Evolutionary conservation across 2,329 filamentous ascomycete genomes (phyloP).

Genomic region (Cercospora berteroae): DNA sequence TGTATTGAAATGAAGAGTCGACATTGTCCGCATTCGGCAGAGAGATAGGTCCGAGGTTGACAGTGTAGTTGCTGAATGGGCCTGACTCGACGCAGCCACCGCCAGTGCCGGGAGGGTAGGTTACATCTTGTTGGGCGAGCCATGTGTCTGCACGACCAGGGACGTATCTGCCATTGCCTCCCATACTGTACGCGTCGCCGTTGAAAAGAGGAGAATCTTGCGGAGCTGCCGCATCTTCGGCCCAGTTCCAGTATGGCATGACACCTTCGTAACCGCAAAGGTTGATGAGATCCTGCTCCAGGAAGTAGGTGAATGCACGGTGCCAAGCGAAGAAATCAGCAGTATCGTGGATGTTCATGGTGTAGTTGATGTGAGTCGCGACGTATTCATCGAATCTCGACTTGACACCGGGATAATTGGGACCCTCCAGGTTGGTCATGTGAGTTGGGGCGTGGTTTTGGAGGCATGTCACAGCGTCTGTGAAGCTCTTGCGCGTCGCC

Average conservation of each 20-base stretch:
- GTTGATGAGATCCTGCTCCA: constrained; percentile 44
- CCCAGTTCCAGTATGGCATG: constrained; percentile 37
- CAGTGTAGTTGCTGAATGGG: constrained; percentile 50
- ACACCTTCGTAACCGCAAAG: constrained; percentile 47
- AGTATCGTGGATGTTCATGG: constrained; percentile 35
- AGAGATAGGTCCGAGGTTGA: constrained; percentile 36
- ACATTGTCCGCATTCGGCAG: constrained; percentile 34
- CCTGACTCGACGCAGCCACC: constrained; percentile 56
- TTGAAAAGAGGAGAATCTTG: constrained; percentile 52
- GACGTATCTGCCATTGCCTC: constrained; percentile 35
- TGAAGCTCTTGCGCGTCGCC: constrained; percentile 34
- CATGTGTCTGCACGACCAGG: constrained; percentile 31
- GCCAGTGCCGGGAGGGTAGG: constrained; percentile 52
- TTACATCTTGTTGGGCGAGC: constrained; percentile 33
- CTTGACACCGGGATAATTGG: constrained; percentile 33
- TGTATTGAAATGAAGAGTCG: constrained; percentile 26
- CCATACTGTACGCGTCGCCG: constrained; percentile 49
- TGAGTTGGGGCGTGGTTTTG: constrained; percentile 29
- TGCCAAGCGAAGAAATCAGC: constrained; percentile 44
- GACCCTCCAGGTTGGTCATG: constrained; percentile 30
- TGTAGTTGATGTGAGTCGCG: constrained; percentile 38
- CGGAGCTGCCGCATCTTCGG: constrained; percentile 37
- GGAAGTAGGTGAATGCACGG: constrained; percentile 44
- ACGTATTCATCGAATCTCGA: constrained; percentile 36
- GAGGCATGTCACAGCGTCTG: constrained; percentile 35